Evolutionary conservation across 176 grass and related monocot genomes (phyloP), one percentile per base, ranked within the genome.

Genomic region (Carex kokanica): DNA sequence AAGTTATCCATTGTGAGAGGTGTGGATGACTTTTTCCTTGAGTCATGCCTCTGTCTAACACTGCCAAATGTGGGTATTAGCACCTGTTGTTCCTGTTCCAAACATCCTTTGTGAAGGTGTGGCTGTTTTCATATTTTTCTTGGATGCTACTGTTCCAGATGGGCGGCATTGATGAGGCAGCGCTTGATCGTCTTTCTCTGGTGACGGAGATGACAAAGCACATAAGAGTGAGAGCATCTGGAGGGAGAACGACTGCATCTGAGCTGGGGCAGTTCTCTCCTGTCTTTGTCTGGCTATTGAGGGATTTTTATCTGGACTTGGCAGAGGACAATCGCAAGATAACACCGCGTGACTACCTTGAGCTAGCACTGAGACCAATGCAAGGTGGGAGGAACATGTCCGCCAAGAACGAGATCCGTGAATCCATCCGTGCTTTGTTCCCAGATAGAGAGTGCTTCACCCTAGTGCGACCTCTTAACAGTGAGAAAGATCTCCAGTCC

Each of bases 181-280:
- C 96, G 58, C 86, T 99, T 68, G 96, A 99, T 81, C 89, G 93
- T 79, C 91, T 99, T 56, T 99, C 96, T 38, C 88, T 99, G 8
- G 96, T 99, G 52, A 99, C 96, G 3, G 96, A 99, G 89, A 99
- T 99, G 96, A 99, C 96, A 81, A 99, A 99, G 80, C 96, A 99
- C 84, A 99, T 99, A 71, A 88, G 93, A 62, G 91, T 99, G 53
- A 91, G 93, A 78, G 91, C 93, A 8, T 93, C 96, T 81, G 93
- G 96, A 83, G 96, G 96, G 80, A 91, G 81, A 87, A 91, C 96
- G 16, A 89, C 88, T 61, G 89, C 85, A 71, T 93, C 93, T 86
- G 96, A 99, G 65, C 88, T 99, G 80, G 93, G 93, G 24, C 93
- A 99, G 64, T 99, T 99, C 85, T 92, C 96, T 83, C 96, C 96